Conservation (phyloP, 1,139 yeast species). For the Saccharomyces uvarum region DNA sequence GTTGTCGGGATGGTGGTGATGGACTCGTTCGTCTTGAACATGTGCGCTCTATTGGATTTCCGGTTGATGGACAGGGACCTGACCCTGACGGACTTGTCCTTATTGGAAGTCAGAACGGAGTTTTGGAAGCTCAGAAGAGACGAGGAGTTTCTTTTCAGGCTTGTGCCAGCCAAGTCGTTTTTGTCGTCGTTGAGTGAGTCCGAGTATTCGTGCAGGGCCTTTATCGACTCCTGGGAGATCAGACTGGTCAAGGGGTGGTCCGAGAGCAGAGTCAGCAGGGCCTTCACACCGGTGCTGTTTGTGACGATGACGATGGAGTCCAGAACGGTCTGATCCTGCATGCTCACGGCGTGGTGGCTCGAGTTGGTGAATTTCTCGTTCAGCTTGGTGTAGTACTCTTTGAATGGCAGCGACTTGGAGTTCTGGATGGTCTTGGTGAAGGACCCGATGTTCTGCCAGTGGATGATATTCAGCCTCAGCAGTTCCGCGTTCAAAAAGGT, state of each 20-base stretch:
- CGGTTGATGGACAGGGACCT: constrained; percentile 1
- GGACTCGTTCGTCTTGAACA: constrained; percentile 5
- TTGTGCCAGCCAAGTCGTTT: constrained; percentile 19
- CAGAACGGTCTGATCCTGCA: constrained; percentile 6
- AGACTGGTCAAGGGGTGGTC: constrained; percentile 29
- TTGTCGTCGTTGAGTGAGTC: constrained; percentile 5
- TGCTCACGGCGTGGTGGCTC: not conserved
- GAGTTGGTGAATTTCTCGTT: constrained; percentile 21
- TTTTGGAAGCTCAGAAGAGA: constrained; percentile 28
- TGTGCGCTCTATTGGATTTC: constrained; percentile 5
- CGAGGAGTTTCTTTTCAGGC: constrained; percentile 27
- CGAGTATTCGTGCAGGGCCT: constrained; percentile 19
- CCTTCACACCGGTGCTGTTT: constrained; percentile 31
- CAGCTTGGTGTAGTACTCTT: constrained; percentile 27
- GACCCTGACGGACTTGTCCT: constrained; percentile 27
- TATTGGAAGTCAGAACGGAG: constrained; percentile 28
- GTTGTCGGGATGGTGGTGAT: not conserved
- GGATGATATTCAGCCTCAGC: constrained; percentile 16
- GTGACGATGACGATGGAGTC: constrained; percentile 29
- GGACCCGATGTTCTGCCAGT: constrained; percentile 6
- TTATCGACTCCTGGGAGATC: constrained; percentile 27
- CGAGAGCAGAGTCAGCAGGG: constrained; percentile 29
- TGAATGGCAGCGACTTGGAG: constrained; percentile 20
- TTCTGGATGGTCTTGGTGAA: constrained; percentile 13
- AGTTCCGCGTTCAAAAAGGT: constrained; percentile 23